Conservation (phyloP, 2,329 filamentous ascomycete species). For the Oidium heveae region DNA sequence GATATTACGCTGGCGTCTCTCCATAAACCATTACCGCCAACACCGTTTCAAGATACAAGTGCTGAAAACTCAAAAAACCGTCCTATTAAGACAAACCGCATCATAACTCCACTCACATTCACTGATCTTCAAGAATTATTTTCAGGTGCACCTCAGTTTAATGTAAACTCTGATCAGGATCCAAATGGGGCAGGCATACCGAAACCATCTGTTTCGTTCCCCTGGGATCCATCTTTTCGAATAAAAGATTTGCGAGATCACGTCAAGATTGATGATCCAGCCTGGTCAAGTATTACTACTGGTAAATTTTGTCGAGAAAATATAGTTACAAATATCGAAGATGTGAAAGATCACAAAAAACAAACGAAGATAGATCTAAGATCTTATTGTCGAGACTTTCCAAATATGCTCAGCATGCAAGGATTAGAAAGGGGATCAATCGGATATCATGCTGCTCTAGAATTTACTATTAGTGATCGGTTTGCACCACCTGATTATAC, state of each 20-base stretch:
- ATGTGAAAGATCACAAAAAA: constrained; percentile 15
- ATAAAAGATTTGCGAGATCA: constrained; percentile 41
- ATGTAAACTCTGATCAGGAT: constrained; percentile 25
- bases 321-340: constrained; percentile 18
- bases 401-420: constrained; percentile 49
- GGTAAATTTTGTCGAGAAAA: constrained; percentile 29
- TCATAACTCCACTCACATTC: constrained; percentile 32
- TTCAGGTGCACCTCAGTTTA: constrained; percentile 52
- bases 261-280: constrained; percentile 33
- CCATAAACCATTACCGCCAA: constrained; percentile 30
- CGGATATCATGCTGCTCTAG: constrained; percentile 42
- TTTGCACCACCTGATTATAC: constrained; percentile 15
- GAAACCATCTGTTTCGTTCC: constrained; percentile 38
- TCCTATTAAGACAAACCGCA: constrained; percentile 25
- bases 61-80: constrained; percentile 13
- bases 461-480: constrained; percentile 37
- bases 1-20: constrained; percentile 2
- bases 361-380: constrained; percentile 6
- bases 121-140: constrained; percentile 43
- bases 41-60: constrained; percentile 17
- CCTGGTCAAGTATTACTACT: constrained; percentile 36
- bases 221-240: constrained; percentile 35
- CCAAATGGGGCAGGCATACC: constrained; percentile 33
- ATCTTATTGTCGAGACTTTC: constrained; percentile 16
- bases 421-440: constrained; percentile 46